Conservation (phyloP, 202 grass and related monocot species). For the Alloteropsis angusta region DNA sequence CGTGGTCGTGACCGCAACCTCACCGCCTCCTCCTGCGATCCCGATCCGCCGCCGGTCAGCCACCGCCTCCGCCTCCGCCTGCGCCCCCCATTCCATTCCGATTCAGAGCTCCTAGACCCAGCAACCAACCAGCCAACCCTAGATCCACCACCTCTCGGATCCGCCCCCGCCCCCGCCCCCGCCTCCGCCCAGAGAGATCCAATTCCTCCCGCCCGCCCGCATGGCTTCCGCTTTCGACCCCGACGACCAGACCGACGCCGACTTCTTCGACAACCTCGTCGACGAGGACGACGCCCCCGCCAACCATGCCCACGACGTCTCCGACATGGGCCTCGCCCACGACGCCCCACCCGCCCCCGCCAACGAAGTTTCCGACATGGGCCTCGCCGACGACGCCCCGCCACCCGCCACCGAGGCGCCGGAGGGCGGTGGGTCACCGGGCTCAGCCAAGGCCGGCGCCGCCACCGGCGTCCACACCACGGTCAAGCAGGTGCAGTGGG, state of each 20-base stretch:
- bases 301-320: constrained; percentile 10
- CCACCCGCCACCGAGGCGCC: background rate
- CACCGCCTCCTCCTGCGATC: background rate
- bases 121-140: background rate
- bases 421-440: constrained; percentile 29
- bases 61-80: background rate
- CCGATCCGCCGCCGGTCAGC: constrained; percentile 10
- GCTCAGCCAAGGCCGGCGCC: constrained; percentile 13
- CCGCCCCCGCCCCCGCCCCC: background rate
- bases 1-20: background rate
- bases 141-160: constrained; percentile 19
- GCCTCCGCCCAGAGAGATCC: constrained; percentile 5
- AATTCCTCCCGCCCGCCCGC: constrained; percentile 15
- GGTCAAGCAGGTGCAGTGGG: constrained; percentile 82
- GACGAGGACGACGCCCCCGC: constrained; percentile 46
- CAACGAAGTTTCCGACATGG: too few relatives aligned
- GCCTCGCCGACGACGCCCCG: too few relatives aligned
- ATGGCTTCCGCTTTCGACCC: constrained; percentile 16
- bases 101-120: background rate
- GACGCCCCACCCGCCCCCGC: constrained; percentile 18
- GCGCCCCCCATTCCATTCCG: background rate
- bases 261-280: constrained; percentile 96
- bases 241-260: constrained; percentile 80
- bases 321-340: constrained; percentile 27
- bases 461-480: constrained; percentile 46